Evolutionary conservation across 495 filamentous ascomycete species (phyloP).

Genomic region (Schizothecium vesticola): DNA sequence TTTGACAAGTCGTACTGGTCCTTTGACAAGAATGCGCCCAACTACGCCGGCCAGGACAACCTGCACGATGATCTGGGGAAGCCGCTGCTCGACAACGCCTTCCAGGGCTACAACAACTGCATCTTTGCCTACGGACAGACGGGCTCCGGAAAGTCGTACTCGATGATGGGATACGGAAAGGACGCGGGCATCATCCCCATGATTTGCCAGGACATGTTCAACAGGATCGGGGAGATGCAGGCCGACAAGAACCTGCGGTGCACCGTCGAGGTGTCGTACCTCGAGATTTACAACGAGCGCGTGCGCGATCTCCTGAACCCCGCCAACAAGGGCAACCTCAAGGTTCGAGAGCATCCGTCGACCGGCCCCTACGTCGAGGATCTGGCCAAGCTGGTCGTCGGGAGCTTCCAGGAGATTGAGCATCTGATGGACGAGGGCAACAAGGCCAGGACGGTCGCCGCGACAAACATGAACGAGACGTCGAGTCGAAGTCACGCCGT

Average conservation of each 20-base stretch:
- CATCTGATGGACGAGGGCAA: slow-evolving; percentile 99
- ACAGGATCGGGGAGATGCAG: slow-evolving; percentile 70
- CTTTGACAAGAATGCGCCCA: slow-evolving; percentile 72
- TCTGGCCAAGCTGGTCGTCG: slow-evolving; percentile 94
- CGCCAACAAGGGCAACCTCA: slow-evolving; percentile 91
- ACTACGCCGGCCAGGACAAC: slow-evolving; percentile 87
- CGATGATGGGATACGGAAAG: slow-evolving; percentile 99
- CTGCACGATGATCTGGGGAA: slow-evolving; percentile 82
- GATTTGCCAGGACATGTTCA: slow-evolving; percentile 97
- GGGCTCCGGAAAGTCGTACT: slow-evolving; percentile 96
- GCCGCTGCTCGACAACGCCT: slow-evolving; percentile 95
- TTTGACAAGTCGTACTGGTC: slow-evolving; percentile 99
- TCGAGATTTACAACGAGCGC: slow-evolving; percentile 99
- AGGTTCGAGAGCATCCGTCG: slow-evolving; percentile 95
- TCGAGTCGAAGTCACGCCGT: slow-evolving; percentile 97
- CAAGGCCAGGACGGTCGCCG: slow-evolving; percentile 95
- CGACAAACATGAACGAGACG: slow-evolving; percentile 99
- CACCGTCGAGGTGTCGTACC: slow-evolving; percentile 96
- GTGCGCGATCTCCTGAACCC: slow-evolving; percentile 96
- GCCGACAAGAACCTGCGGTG: slow-evolving; percentile 71
- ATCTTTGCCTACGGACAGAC: slow-evolving; percentile 99
- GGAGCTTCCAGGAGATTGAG: slow-evolving; percentile 92
- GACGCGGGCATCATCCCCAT: slow-evolving; percentile 96
- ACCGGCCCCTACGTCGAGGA: slow-evolving; percentile 98
- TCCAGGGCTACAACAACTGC: slow-evolving; percentile 98